Base-by-base conservation (phyloP, 129 eudicot species). In the Mikania micrantha region DNA sequence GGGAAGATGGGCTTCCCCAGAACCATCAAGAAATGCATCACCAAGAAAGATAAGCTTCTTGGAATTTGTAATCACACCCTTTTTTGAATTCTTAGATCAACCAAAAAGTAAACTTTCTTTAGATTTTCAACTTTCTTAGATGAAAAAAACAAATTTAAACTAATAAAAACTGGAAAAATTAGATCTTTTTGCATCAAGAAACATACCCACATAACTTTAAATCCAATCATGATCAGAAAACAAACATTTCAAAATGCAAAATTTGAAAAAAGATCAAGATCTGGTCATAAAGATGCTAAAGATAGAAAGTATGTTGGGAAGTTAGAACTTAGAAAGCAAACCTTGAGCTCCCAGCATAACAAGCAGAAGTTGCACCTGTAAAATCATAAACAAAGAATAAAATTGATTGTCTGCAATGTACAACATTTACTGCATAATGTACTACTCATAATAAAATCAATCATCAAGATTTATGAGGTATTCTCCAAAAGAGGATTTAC, bases 321-420 rank as follows among this genome's bases (percentile, higher is more conserved):
- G 61, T 20, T 36, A 49, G 61, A 40, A 40, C 45, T 52, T 52
- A 72, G 22, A 73, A 62, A 69, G 17, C 77, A 70, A 57, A 92
- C 96, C 98, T 35, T 48, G 82, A 32, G 49, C 67, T 77, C 31
- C 83, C 76, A 76, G 85, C 75, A 61, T 87, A 70, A 76, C 95
- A 88, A 21, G 73, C 69, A 80, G 88, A 68, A 72, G 77, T 56
- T 48, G 73, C 82, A 21, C 78, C 97, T 90, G 88, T 12, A 79
- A 67, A 67, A 66, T 32, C 49, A 77, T 27, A 79, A 73, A 40
- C 38, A 69, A 58, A 58, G 10, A 58, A 19, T 42, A 12, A 36
- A 35, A 16, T 25, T 16, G 22, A 20, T 2, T n/a, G 9, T 34
- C 12, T 25, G 17, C 20, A 73, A 50, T 36, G 64, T 73, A 73